Conservation (phyloP, 2,329 filamentous ascomycete genomes). For the Cladophialophora carrionii region DNA sequence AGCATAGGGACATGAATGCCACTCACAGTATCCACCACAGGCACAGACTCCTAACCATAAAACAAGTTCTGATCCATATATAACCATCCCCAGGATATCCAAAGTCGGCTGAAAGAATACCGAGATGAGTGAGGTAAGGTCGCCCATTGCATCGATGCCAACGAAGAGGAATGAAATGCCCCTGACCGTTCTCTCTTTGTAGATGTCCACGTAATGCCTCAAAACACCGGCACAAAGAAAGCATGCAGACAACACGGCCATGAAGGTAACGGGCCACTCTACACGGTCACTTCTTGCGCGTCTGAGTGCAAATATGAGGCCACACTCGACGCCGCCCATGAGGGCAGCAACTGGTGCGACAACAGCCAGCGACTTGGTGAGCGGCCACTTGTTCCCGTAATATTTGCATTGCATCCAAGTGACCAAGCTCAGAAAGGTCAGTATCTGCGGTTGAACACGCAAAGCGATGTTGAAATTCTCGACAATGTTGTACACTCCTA, state of each 20-base stretch:
- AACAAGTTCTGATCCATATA: conserved; percentile 67
- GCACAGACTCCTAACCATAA: conserved; percentile 70
- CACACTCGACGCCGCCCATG: conserved; percentile 64
- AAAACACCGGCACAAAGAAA: conserved; percentile 69
- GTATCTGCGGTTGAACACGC: conserved; percentile 60
- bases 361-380: conserved; percentile 54
- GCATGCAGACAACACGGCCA: conserved; percentile 67
- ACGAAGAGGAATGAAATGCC: conserved; percentile 75
- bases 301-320: conserved; percentile 61
- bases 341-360: conserved; percentile 57
- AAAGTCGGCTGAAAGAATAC: conserved; percentile 64
- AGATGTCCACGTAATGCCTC: conserved; percentile 72
- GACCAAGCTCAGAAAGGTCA: conserved; percentile 55
- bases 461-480: conserved; percentile 58
- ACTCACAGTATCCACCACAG: conserved; percentile 62
- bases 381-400: conserved; percentile 60
- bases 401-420: conserved; percentile 63
- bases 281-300: conserved; percentile 51
- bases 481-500: conserved; percentile 65
- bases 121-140: conserved; percentile 68
- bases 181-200: conserved; percentile 65
- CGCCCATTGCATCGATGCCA: conserved; percentile 69
- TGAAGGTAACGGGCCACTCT: conserved; percentile 66
- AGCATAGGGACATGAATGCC: conserved; percentile 14
- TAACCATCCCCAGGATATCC: conserved; percentile 66